phyloP scores from a whole-genome alignment of 2,329 filamentous ascomycete species.

The Trichothecium sympodiale region DNA sequence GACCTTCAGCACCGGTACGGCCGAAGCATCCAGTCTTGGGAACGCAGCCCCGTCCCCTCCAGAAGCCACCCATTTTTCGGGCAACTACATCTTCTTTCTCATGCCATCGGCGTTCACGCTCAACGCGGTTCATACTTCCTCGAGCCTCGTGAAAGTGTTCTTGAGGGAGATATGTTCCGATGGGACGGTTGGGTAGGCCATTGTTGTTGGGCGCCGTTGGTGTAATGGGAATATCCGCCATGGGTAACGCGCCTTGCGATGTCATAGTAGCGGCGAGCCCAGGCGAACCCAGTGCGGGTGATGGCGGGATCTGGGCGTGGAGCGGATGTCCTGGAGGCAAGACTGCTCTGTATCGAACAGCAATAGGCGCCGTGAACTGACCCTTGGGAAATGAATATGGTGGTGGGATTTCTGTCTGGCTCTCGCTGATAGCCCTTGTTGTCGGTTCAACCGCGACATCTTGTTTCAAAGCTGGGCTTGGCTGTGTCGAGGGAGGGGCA shows the following conservation, averaged over 20 bases:
- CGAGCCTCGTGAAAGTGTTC: constrained; percentile 29
- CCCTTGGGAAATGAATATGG: constrained; percentile 42
- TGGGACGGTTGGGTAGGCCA: constrained; percentile 28
- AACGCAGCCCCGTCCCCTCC: constrained; percentile 55
- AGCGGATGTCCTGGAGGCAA: constrained; percentile 43
- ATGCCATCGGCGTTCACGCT: constrained; percentile 40
- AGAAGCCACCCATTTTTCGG: constrained; percentile 46
- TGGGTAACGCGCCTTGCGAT: constrained; percentile 46
- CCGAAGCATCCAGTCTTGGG: constrained; percentile 55
- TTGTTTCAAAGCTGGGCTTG: constrained; percentile 8
- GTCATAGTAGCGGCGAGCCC: constrained; percentile 51
- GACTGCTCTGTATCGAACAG: constrained; percentile 44
- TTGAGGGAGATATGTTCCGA: constrained; percentile 33
- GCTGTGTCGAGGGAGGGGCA: constrained; percentile 11
- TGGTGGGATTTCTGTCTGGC: constrained; percentile 30
- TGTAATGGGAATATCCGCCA: constrained; percentile 48
- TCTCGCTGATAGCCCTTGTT: constrained; percentile 7
- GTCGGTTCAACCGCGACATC: constrained; percentile 2
- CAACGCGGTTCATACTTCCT: constrained; percentile 32
- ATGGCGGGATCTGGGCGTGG: constrained; percentile 37
- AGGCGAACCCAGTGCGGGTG: constrained; percentile 52
- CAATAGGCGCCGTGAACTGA: constrained; percentile 16
- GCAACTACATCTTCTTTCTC: constrained; percentile 57
- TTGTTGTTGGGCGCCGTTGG: constrained; percentile 16
- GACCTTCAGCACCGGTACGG: constrained; percentile 49